Base-by-base conservation (phyloP, 495 filamentous ascomycete species). In the Stereocaulon alpinum region DNA sequence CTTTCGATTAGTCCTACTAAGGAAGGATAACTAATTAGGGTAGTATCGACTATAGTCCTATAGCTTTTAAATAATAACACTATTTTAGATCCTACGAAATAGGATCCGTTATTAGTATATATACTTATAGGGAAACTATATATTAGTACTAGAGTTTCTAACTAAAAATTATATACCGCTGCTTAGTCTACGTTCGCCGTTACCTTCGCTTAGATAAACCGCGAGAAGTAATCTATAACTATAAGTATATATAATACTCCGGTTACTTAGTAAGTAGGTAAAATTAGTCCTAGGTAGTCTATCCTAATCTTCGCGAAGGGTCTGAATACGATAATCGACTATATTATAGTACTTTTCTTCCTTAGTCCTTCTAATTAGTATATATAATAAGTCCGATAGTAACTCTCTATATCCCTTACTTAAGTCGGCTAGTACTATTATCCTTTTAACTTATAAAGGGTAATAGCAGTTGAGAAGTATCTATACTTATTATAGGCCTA, bases 401-500 rank as follows among this genome's bases (percentile, higher is more conserved):
- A n/a, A n/a, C n/a, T n/a, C n/a, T n/a, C n/a, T n/a, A n/a, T n/a
- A n/a, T n/a, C n/a, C n/a, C n/a, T n/a, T n/a, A n/a, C n/a, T n/a
- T n/a, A n/a, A n/a, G n/a, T n/a, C n/a, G n/a, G 20, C 18, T 48
- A 48, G 44, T 48, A 48, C 20, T 48, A 48, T 24, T 48, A 48
- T 7, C 18, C 44, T 48, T 24, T 11, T 48, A 48, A n/a, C 18
- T 48, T 48, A 48, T 48, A 48, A 9, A 48, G 18, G 9, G 18
- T 48, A 48, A 48, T 48, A 11, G 18, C 7, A n/a, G 18, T 48
- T 11, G 14, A 48, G 18, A n/a, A 48, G 44, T 48, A 20, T 48
- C 18, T 48, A 48, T 48, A 48, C 6, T 48, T 48, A 48, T 48
- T 48, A 48, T 48, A 48, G 20, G 18, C 20, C 44, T 48, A 48